Conservation (phyloP, 345 rosid genomes). For the Gossypium herbaceum region DNA sequence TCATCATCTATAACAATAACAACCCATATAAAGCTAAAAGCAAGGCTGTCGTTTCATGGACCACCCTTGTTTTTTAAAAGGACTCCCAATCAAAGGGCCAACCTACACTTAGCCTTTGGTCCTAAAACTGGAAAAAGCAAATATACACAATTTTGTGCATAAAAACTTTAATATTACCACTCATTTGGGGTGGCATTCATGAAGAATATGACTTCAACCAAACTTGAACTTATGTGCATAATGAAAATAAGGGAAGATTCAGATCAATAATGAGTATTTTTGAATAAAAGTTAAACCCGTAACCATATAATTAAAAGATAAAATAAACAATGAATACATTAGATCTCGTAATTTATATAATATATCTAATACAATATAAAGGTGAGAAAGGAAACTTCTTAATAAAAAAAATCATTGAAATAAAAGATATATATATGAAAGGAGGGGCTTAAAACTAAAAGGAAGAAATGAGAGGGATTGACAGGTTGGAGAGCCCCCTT, state of each 20-base stretch:
- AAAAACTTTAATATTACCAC: too few relatives aligned
- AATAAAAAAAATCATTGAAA: neutral
- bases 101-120: neutral
- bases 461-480: neutral
- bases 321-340: too few relatives aligned
- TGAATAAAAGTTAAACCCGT: too few relatives aligned
- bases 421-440: neutral
- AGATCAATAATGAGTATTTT: too few relatives aligned
- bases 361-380: too few relatives aligned
- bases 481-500: conserved; percentile 20
- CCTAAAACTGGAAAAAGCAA: neutral
- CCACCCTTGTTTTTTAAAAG: conserved; percentile 13
- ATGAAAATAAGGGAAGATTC: too few relatives aligned
- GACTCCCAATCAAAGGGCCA: conserved; percentile 3
- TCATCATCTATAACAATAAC: neutral
- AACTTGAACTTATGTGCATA: too few relatives aligned
- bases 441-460: neutral
- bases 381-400: too few relatives aligned
- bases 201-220: too few relatives aligned
- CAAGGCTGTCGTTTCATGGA: conserved; percentile 15
- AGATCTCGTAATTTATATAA: too few relatives aligned
- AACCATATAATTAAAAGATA: too few relatives aligned
- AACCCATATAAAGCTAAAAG: conserved; percentile 8
- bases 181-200: too few relatives aligned
- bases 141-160: neutral